These are phyloP conservation scores for Trypanosoma vivax DNA, from an alignment of 208 protist species.

Conservation along the genomic window DNA sequence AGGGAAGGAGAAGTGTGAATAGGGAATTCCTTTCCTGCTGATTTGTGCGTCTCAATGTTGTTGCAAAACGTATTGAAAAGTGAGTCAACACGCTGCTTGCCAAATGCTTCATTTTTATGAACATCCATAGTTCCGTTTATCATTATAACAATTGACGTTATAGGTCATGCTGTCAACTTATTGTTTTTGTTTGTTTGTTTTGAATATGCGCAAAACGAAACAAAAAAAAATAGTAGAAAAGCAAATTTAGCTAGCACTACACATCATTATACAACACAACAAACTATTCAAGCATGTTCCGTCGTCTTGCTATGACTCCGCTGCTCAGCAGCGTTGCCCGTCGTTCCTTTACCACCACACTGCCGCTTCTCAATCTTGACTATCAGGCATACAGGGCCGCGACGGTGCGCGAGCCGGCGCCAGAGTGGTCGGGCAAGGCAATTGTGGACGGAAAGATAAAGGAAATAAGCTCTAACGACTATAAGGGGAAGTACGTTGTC, in stretches of 20 bases:
- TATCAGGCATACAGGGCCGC: slow-evolving; percentile 79
- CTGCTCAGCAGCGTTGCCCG: slow-evolving; percentile 14
- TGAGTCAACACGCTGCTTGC: too few relatives aligned
- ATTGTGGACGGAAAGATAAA: slow-evolving; percentile 93
- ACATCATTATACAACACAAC: slow-evolving; percentile 7
- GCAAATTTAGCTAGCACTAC: neutral
- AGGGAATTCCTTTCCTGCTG: too few relatives aligned
- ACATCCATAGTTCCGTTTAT: too few relatives aligned
- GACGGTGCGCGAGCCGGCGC: slow-evolving; percentile 82
- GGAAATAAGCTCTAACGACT: slow-evolving; percentile 87
- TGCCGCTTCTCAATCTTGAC: slow-evolving; percentile 63
- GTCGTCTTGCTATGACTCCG: slow-evolving; percentile 34
- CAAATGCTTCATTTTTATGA: too few relatives aligned
- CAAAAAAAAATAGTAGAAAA: slow-evolving; percentile 1
- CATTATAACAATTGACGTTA: too few relatives aligned
- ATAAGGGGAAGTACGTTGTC: slow-evolving; percentile 92
- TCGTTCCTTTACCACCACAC: slow-evolving; percentile 43
- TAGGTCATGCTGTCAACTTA: too few relatives aligned
- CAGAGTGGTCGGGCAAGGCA: slow-evolving; percentile 89
- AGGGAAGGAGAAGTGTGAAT: too few relatives aligned
- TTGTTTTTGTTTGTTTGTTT: too few relatives aligned
- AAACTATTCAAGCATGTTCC: slow-evolving; percentile 40
- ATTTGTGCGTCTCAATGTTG: too few relatives aligned
- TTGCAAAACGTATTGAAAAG: too few relatives aligned
- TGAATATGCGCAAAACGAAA: too few relatives aligned